Base-by-base conservation (phyloP, 2,329 filamentous ascomycete genomes). In the Epichloe sp. region DNA sequence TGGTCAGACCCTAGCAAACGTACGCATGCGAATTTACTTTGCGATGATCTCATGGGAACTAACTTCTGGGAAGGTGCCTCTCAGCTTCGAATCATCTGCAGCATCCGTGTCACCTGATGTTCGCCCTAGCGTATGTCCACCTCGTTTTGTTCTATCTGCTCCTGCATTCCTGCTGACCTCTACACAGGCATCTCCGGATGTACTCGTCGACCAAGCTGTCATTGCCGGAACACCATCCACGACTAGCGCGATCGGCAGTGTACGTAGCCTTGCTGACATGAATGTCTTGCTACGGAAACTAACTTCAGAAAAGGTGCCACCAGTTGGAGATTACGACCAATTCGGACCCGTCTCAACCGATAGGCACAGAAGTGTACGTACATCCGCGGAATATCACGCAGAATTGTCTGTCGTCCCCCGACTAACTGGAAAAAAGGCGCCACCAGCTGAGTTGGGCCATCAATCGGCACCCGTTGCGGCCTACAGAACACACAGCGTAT, bases 1-100 rank as follows among this genome's bases (percentile, higher is more conserved):
- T 37, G 41, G 36, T 12, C 36, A 48, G 31, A 12, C 11, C 14
- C 52, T 45, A 46, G 40, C 52, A 49, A 51, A 54, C 49, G 58
- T 60, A 57, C 48, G 57, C 55, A 38, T 40, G 36, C 21, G 10
- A 14, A 17, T 37, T 14, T 10, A 8, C 44, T 7, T 17, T 10
- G 21, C 35, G 11, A 0, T 42, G 26, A 21, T 26, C 14, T n/a
- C 31, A 36, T 44, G 21, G 48, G 37, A 43, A 56, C 58, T 60
- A 41, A 60, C 53, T 51, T 55, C 44, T 52, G 45, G 45, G 47
- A 59, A 60, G 59, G 50, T 43, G 51, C 41, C 54, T 50, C 47
- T 48, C 48, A 52, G 51, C 44, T 37, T 38, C 38, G 38, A 54
- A 47, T 44, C 44, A 36, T 49, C 48, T 49, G 53, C 23, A 37